Conservation (phyloP, 495 filamentous ascomycete species). For the Aspergillus bertholletiae region DNA sequence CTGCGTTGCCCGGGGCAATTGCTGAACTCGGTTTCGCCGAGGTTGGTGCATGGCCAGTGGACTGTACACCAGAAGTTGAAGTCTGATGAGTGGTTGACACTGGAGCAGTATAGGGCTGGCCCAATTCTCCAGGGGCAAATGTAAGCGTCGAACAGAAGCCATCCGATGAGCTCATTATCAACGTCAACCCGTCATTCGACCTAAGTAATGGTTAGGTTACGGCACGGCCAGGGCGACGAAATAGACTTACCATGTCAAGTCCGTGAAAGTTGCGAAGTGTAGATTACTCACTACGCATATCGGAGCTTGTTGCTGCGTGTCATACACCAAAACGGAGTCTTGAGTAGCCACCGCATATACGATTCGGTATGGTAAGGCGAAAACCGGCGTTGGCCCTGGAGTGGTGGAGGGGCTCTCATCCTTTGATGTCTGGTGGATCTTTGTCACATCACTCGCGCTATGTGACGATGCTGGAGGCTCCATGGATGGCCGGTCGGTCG, state of each 20-base stretch:
- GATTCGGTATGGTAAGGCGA: slow-evolving; percentile 86
- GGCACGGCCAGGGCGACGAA: background rate
- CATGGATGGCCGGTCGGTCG: slow-evolving; percentile 62
- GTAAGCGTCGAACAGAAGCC: slow-evolving; percentile 93
- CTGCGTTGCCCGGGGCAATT: slow-evolving; percentile 54
- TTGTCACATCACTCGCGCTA: slow-evolving; percentile 38
- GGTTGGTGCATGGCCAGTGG: slow-evolving; percentile 55
- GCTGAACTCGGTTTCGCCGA: slow-evolving; percentile 6
- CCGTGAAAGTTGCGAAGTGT: slow-evolving; percentile 96
- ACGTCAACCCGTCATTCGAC: slow-evolving; percentile 86
- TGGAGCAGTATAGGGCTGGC: slow-evolving; percentile 75
- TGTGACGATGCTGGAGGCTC: slow-evolving; percentile 69
- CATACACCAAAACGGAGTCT: slow-evolving; percentile 93
- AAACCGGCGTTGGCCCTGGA: slow-evolving; percentile 62
- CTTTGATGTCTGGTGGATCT: slow-evolving; percentile 47
- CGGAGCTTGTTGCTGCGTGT: slow-evolving; percentile 94
- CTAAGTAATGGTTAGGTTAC: slow-evolving; percentile 43
- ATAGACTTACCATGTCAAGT: slow-evolving; percentile 79
- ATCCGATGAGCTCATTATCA: slow-evolving; percentile 95
- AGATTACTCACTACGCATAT: slow-evolving; percentile 92
- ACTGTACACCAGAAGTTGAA: slow-evolving; percentile 39
- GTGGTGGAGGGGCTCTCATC: slow-evolving; percentile 47
- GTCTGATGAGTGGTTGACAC: slow-evolving; percentile 49
- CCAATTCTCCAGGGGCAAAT: slow-evolving; percentile 81
- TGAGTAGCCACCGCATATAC: slow-evolving; percentile 97